A percentile compares a stretch with the other conserved stretches of the same genome.
Evolutionary conservation across 2,329 filamentous ascomycete species (phyloP).

Genomic region (Phoma sp.): DNA sequence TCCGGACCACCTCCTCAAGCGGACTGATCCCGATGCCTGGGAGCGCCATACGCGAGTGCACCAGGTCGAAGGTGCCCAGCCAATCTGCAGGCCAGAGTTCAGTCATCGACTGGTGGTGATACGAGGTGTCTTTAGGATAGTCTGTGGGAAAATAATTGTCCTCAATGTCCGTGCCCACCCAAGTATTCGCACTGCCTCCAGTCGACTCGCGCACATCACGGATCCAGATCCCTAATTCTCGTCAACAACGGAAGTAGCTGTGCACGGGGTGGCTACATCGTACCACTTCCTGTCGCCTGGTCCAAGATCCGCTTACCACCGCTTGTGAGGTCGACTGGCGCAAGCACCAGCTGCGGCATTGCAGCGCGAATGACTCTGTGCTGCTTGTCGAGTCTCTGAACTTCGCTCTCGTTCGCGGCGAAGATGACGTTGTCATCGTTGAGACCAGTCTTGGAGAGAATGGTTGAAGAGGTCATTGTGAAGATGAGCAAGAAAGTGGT

Average conservation of each 20-base stretch:
- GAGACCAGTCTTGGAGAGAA: slow-evolving; percentile 7
- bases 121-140: neutral
- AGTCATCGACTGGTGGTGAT: slow-evolving; percentile 17
- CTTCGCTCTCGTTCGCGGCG: slow-evolving; percentile 11
- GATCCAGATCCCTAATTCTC: neutral
- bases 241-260: neutral
- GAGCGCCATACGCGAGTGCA: slow-evolving; percentile 23
- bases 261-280: neutral
- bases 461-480: neutral
- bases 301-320: neutral
- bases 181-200: neutral
- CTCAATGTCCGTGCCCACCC: neutral
- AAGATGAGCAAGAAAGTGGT: neutral
- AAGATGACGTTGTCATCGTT: slow-evolving; percentile 21
- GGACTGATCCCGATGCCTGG: slow-evolving; percentile 14
- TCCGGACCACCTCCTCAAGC: slow-evolving; percentile 14
- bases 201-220: neutral
- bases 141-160: neutral
- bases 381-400: slow-evolving; percentile 10
- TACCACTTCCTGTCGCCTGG: neutral
- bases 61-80: slow-evolving; percentile 19
- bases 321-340: neutral
- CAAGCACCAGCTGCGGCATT: slow-evolving; percentile 2
- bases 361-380: slow-evolving; percentile 9
- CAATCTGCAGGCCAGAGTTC: slow-evolving; percentile 17